These are phyloP conservation scores for Incumbomyces lentus DNA, from an alignment of 2,329 filamentous ascomycete species.

Conservation along the genomic window DNA sequence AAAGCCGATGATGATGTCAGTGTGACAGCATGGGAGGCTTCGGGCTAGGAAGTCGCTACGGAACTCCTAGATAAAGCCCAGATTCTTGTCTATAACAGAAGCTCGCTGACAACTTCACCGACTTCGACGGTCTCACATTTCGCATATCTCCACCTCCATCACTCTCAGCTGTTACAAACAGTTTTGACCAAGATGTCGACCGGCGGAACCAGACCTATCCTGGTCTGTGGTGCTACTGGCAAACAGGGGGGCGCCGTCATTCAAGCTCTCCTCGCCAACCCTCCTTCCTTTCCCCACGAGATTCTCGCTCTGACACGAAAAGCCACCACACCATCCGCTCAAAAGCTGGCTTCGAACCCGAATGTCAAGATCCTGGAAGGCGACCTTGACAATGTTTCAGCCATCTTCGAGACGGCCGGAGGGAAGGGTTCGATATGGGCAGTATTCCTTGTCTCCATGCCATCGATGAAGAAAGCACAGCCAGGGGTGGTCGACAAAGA, in stretches of 20 bases:
- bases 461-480: conserved; percentile 26
- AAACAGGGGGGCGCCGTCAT: conserved; percentile 33
- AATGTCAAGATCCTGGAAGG: conserved; percentile 48
- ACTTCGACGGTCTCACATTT: too few relatives aligned
- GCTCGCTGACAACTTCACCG: too few relatives aligned
- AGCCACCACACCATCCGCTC: conserved; percentile 39
- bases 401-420: conserved; percentile 41
- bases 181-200: not conserved
- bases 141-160: too few relatives aligned
- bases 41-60: too few relatives aligned
- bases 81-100: too few relatives aligned
- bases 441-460: conserved; percentile 52
- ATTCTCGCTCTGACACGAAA: conserved; percentile 44
- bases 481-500: conserved; percentile 29
- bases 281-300: conserved; percentile 29
- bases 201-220: conserved; percentile 18
- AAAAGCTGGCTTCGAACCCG: conserved; percentile 32
- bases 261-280: conserved; percentile 22
- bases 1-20: too few relatives aligned
- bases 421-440: conserved; percentile 42
- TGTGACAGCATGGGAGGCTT: too few relatives aligned
- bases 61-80: too few relatives aligned
- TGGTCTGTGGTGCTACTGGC: conserved; percentile 33
- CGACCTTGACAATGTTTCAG: conserved; percentile 42
- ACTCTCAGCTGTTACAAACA: too few relatives aligned